Evolutionary conservation across 495 filamentous ascomycete species (phyloP).

Genomic region (Podospora anserina): DNA sequence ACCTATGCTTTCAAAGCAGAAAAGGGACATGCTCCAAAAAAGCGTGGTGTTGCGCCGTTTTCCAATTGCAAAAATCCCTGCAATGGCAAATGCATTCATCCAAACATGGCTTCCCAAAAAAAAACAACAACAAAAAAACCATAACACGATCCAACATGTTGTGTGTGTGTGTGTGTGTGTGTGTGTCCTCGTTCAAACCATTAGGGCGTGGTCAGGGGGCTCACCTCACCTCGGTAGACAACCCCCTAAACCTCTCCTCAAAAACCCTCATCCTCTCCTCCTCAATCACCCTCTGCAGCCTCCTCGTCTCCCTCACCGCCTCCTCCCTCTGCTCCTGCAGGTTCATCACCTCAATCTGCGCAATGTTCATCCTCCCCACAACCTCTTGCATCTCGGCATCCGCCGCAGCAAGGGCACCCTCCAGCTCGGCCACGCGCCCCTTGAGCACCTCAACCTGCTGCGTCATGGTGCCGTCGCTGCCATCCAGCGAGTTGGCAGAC

Average conservation of each 20-base stretch:
- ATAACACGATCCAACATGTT: background rate
- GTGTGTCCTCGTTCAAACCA: background rate
- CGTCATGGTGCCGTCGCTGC: constrained; percentile 48
- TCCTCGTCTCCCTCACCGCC: constrained; percentile 76
- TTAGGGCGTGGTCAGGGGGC: background rate
- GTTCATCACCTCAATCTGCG: constrained; percentile 90
- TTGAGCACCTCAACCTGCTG: constrained; percentile 71
- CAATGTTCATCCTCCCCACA: constrained; percentile 83
- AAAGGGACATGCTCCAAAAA: background rate
- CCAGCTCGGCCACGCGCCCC: constrained; percentile 62
- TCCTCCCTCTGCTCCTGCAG: constrained; percentile 90
- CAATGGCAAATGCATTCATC: background rate
- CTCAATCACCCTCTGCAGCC: constrained; percentile 58
- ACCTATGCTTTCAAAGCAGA: background rate
- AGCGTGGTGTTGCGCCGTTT: background rate
- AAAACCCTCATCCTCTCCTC: constrained; percentile 47
- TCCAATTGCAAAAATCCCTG: background rate
- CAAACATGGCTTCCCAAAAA: background rate
- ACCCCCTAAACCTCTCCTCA: constrained; percentile 42
- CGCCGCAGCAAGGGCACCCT: constrained; percentile 74
- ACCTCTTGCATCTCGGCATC: constrained; percentile 95
- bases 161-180: too few relatives aligned
- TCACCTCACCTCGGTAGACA: constrained; percentile 27
- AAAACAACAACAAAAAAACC: background rate
- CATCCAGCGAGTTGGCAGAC: constrained; percentile 38